A percentile compares a stretch with the other conserved stretches of the same genome.
Conservation (phyloP, 1,284 basidiomycete genomes). For the Chalciporus sp. region DNA sequence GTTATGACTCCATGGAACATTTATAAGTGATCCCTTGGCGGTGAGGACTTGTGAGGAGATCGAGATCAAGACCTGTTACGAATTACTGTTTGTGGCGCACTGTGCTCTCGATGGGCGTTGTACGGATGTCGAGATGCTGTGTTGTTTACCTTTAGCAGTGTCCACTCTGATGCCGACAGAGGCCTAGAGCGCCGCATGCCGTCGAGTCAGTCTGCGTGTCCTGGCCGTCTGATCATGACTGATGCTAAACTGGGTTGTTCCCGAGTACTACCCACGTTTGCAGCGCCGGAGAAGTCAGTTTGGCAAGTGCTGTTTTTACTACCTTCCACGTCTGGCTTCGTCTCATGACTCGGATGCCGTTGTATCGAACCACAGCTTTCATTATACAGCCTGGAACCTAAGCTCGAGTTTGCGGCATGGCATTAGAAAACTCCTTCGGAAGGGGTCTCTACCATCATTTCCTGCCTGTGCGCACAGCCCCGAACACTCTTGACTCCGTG, state of each 20-base stretch:
- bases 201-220: no score
- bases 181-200: no score
- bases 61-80: neutral
- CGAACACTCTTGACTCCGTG: no score
- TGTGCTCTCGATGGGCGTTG: slow-evolving; percentile 1
- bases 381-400: no score
- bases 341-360: neutral
- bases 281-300: neutral
- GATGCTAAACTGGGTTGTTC: no score
- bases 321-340: slow-evolving; percentile 1
- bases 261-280: neutral
- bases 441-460: neutral
- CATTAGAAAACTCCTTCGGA: neutral
- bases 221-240: no score
- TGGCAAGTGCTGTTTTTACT: neutral
- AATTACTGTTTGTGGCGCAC: slow-evolving; percentile 1
- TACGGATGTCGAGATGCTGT: no score
- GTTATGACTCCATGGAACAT: neutral
- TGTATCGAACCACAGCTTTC: neutral
- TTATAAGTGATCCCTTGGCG: slow-evolving; percentile 14
- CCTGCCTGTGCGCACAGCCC: neutral
- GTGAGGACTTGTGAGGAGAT: neutral
- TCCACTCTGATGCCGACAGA: no score
- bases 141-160: no score
- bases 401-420: no score